phyloP scores from a whole-genome alignment of 139 green algal species.

The Coelastrella sp. region DNA sequence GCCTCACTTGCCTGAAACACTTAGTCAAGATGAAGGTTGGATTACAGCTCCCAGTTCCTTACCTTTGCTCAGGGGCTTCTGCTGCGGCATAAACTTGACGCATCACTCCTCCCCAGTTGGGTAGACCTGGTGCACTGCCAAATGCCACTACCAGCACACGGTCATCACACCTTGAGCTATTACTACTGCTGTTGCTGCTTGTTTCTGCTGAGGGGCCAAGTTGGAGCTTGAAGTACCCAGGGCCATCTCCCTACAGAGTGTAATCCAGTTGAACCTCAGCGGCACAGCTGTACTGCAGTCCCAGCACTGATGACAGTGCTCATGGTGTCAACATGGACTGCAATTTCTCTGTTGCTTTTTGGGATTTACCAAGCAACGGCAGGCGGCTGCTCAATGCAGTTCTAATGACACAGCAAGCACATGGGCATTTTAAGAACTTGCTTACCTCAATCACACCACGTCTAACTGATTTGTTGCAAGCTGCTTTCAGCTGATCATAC shows the following conservation, averaged over 20 bases:
- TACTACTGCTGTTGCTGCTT: slow-evolving; percentile 30
- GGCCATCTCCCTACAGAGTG: slow-evolving; percentile 37
- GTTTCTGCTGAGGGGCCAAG: slow-evolving; percentile 18
- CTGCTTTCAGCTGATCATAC: slow-evolving; percentile 5
- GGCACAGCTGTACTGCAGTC: not conserved
- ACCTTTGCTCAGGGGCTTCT: slow-evolving; percentile 25
- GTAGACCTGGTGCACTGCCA: slow-evolving; percentile 90
- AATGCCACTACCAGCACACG: slow-evolving; percentile 92
- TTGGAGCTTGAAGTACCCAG: slow-evolving; percentile 90
- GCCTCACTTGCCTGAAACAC: too few relatives aligned
- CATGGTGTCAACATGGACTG: too few relatives aligned
- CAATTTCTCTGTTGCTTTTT: too few relatives aligned
- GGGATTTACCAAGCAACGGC: too few relatives aligned
- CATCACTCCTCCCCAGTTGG: slow-evolving; percentile 94
- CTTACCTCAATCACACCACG: slow-evolving; percentile 39
- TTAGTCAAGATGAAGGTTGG: too few relatives aligned
- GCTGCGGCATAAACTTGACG: slow-evolving; percentile 59
- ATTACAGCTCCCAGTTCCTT: too few relatives aligned
- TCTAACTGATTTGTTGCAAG: slow-evolving; percentile 25
- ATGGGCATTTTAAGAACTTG: not conserved
- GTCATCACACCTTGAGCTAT: not conserved
- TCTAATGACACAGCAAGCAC: too few relatives aligned
- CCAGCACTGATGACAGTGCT: too few relatives aligned
- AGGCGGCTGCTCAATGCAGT: too few relatives aligned
- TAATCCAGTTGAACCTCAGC: too few relatives aligned